phyloP scores from a whole-genome alignment of 768 basidiomycete genomes.

The Pulveroboletus sp. region DNA sequence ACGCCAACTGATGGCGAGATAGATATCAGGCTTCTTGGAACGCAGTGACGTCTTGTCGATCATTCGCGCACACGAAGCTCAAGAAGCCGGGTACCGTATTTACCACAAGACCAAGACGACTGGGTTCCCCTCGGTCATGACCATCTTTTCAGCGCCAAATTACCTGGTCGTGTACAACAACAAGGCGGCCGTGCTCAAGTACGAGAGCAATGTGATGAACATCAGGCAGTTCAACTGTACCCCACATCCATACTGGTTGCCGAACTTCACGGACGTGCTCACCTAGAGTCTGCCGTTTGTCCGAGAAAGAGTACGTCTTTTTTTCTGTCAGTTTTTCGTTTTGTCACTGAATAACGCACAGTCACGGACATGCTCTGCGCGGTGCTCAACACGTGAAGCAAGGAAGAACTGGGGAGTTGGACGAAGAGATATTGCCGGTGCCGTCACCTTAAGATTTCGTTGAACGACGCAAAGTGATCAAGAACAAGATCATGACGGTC shows the following conservation, averaged over 20 bases:
- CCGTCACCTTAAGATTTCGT: conserved; percentile 42
- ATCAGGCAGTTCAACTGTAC: conserved; percentile 97
- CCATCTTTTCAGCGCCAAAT: no score
- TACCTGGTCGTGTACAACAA: conserved; percentile 98
- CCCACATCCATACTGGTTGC: no score
- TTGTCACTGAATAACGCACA: conserved; percentile 30
- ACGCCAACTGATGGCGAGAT: conserved; percentile 3
- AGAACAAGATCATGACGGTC: conserved; percentile 97
- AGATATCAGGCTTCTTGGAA: conserved; percentile 98
- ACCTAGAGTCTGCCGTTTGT: conserved; percentile 99
- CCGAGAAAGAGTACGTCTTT: conserved; percentile 82
- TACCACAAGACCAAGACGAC: conserved; percentile 98
- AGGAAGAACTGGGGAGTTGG: conserved; percentile 88
- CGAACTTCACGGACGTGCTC: conserved; percentile 99
- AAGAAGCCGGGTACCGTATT: conserved; percentile 93
- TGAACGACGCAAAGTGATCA: conserved; percentile 88
- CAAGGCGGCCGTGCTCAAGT: conserved; percentile 98
- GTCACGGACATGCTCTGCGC: conserved; percentile 99
- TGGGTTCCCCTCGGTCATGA: conserved; percentile 99
- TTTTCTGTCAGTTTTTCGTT: background rate
- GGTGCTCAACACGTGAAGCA: conserved; percentile 91
- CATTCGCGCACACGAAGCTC: conserved; percentile 97
- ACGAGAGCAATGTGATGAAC: conserved; percentile 98
- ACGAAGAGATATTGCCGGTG: conserved; percentile 41
- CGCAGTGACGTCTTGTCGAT: conserved; percentile 99